A percentile compares a stretch with the other conserved stretches of the same genome.
Conservation (phyloP, 495 filamentous ascomycete species). For the Pyrenula massariospora region DNA sequence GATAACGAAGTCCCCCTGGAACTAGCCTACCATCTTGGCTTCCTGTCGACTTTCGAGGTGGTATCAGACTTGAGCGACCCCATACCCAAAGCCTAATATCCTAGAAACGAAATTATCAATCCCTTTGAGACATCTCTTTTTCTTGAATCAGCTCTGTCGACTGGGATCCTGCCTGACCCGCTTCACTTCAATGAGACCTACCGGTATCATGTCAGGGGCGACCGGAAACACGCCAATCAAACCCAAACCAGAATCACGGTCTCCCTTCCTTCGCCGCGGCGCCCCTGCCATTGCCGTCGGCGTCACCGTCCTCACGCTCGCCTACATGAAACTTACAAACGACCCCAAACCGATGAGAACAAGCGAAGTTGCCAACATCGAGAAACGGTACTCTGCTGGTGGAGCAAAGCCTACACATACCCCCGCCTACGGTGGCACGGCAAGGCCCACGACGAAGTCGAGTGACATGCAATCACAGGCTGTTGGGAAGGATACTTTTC, state of each 20-base stretch:
- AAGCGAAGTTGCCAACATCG: slow-evolving; percentile 16
- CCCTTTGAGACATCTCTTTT: no score
- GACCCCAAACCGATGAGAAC: slow-evolving; percentile 3
- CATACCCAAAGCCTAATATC: no score
- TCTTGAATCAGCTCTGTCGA: no score
- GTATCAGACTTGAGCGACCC: no score
- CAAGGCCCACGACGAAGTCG: slow-evolving; percentile 5
- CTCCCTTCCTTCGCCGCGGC: not conserved
- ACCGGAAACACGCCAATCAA: not conserved
- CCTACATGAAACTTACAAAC: not conserved
- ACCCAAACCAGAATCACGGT: not conserved
- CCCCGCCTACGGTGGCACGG: slow-evolving; percentile 10
- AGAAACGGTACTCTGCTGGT: slow-evolving; percentile 14
- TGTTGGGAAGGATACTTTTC: slow-evolving; percentile 12
- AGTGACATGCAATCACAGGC: slow-evolving; percentile 1
- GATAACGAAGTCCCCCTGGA: no score
- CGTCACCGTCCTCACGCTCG: not conserved
- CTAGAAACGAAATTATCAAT: no score
- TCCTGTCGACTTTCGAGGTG: no score
- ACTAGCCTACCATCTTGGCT: no score
- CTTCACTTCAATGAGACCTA: not conserved
- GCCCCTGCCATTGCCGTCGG: not conserved
- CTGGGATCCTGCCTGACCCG: no score
- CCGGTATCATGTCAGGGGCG: not conserved
- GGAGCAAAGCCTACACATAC: slow-evolving; percentile 14